These are phyloP conservation scores for Mariannaea elegans DNA, from an alignment of 2,329 filamentous ascomycete genomes.

Conservation along the genomic window DNA sequence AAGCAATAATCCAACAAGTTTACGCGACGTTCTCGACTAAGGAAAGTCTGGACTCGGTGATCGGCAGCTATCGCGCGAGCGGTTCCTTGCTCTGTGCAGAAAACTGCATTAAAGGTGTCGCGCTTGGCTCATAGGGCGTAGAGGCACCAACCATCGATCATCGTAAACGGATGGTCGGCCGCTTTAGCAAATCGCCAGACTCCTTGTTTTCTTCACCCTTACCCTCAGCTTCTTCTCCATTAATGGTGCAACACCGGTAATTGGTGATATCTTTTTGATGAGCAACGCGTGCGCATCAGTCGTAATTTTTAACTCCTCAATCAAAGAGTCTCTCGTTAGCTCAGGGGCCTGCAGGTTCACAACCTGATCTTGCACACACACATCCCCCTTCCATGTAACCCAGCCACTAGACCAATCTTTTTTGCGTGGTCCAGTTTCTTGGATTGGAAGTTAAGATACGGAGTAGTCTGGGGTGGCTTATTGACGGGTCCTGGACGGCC, in stretches of 20 bases:
- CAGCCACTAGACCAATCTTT: conserved; percentile 13
- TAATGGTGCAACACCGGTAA: conserved; percentile 7
- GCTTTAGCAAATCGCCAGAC: neutral
- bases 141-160: no score
- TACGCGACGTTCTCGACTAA: neutral
- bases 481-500: neutral
- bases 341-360: conserved; percentile 18
- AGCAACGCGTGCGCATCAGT: neutral
- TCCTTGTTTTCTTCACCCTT: neutral
- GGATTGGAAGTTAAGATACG: neutral
- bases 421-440: conserved; percentile 1
- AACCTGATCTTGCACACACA: conserved; percentile 11
- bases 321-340: neutral
- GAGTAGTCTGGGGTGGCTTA: conserved; percentile 16
- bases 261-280: no score
- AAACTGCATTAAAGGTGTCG: conserved; percentile 3
- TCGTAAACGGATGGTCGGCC: neutral
- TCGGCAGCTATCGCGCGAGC: conserved; percentile 11
- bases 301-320: neutral
- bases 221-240: neutral
- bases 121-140: conserved; percentile 11
- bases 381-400: neutral
- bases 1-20: neutral
- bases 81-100: neutral
- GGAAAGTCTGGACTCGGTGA: conserved; percentile 12